Conservation (phyloP, 345 rosid species). For the Eucalyptus curtisii region DNA sequence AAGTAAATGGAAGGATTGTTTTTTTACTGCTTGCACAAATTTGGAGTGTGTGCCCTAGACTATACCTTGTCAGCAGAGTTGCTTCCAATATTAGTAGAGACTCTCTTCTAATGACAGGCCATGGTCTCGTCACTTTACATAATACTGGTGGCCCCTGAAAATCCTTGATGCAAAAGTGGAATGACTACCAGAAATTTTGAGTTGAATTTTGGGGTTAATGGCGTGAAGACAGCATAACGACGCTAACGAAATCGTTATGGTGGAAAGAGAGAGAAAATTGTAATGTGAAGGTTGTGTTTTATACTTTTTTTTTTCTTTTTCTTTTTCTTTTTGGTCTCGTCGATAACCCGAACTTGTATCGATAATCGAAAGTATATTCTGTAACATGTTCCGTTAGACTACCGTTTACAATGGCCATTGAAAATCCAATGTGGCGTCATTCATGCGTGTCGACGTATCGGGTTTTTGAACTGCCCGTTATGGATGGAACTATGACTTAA, state of each 20-base stretch:
- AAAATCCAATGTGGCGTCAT: fast-evolving
- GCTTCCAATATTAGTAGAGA: background rate
- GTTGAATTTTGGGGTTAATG: background rate
- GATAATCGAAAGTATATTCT: background rate
- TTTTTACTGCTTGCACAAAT: background rate
- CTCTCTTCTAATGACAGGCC: background rate
- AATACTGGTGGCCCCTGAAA: background rate
- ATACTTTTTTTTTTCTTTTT: no score
- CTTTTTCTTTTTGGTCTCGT: slow-evolving; percentile 3
- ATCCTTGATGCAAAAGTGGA: background rate
- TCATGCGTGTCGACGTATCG: fast-evolving
- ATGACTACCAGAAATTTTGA: background rate
- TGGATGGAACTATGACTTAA: fast-evolving
- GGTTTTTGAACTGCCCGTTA: fast-evolving
- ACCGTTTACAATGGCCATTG: fast-evolving
- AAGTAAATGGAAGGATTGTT: background rate
- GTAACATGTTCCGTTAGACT: background rate
- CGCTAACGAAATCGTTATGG: background rate
- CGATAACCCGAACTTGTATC: slow-evolving; percentile 8
- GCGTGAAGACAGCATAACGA: background rate
- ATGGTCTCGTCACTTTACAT: background rate
- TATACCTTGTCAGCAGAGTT: background rate
- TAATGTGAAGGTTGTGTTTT: background rate
- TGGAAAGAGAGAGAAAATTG: background rate
- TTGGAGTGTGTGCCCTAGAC: background rate